Conservation (phyloP, 164 flowering plant species). For the Sextonia rubra region DNA sequence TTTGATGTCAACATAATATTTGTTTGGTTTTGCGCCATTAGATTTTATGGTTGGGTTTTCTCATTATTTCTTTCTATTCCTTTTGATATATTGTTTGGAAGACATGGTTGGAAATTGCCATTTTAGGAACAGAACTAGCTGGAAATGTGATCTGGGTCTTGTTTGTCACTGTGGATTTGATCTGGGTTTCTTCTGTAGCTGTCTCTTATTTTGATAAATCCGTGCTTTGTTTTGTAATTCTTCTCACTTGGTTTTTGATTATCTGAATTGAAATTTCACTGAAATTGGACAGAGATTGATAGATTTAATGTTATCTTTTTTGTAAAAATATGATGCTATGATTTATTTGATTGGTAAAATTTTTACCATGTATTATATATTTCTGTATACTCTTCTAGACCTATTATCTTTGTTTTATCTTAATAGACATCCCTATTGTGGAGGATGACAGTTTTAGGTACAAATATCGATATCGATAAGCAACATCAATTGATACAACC, state of each 20-base stretch:
- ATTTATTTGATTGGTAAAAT: neutral
- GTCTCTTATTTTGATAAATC: neutral
- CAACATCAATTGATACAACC: too few species aligned
- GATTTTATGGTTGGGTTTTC: neutral
- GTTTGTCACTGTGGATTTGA: neutral
- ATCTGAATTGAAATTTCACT: neutral
- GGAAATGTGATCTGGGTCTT: conserved; percentile 1
- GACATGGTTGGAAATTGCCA: neutral
- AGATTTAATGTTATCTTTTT: neutral
- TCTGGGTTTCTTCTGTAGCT: conserved; percentile 4
- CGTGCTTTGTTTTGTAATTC: neutral
- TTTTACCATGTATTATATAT: too few species aligned
- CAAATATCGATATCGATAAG: too few species aligned
- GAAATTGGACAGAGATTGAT: neutral
- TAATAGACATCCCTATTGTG: too few species aligned
- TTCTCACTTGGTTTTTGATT: neutral
- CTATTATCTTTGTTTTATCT: too few species aligned
- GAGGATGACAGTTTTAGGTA: too few species aligned
- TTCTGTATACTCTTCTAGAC: too few species aligned
- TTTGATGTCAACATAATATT: neutral
- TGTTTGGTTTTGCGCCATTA: too few species aligned
- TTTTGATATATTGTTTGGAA: neutral
- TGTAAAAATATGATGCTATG: neutral
- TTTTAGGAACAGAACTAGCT: neutral
- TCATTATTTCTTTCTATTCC: too few species aligned